Evolutionary conservation across 2,329 filamentous ascomycete species (phyloP).

Genomic region (Orbilia blumenaviensis): DNA sequence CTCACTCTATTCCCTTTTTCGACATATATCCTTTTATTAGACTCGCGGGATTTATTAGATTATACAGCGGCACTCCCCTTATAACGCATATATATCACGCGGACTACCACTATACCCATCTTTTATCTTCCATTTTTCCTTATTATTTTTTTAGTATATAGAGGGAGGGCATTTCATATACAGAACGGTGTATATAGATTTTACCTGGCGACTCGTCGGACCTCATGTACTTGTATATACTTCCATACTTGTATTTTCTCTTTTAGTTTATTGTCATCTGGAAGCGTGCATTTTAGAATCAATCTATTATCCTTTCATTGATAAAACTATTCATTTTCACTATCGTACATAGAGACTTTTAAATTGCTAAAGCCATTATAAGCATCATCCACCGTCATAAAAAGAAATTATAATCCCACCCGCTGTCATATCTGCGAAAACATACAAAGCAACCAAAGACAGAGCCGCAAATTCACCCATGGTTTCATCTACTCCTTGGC

Average conservation of each 20-base stretch:
- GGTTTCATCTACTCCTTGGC: slow-evolving; percentile 67
- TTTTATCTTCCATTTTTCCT: neutral
- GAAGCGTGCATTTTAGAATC: slow-evolving; percentile 13
- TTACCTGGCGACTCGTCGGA: neutral
- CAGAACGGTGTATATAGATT: slow-evolving; percentile 38
- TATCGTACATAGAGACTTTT: slow-evolving; percentile 27
- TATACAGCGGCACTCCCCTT: slow-evolving; percentile 11
- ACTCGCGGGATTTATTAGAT: too few species aligned
- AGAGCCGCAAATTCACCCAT: neutral
- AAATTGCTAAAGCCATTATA: neutral
- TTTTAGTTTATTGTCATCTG: too few species aligned
- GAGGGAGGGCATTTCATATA: slow-evolving; percentile 21
- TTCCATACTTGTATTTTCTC: slow-evolving; percentile 12
- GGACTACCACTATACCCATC: slow-evolving; percentile 23
- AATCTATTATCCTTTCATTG: neutral
- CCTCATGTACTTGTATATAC: slow-evolving; percentile 37
- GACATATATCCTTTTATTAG: neutral
- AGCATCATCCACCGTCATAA: neutral
- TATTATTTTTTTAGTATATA: slow-evolving; percentile 6
- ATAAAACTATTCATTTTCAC: too few species aligned
- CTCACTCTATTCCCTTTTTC: neutral
- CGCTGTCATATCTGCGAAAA: neutral
- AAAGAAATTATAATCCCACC: neutral
- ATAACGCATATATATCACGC: neutral
- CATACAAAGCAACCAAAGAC: neutral